These are phyloP conservation scores for Sporopachydermia cereana DNA, from an alignment of 1,139 yeast species.

Conservation along the genomic window DNA sequence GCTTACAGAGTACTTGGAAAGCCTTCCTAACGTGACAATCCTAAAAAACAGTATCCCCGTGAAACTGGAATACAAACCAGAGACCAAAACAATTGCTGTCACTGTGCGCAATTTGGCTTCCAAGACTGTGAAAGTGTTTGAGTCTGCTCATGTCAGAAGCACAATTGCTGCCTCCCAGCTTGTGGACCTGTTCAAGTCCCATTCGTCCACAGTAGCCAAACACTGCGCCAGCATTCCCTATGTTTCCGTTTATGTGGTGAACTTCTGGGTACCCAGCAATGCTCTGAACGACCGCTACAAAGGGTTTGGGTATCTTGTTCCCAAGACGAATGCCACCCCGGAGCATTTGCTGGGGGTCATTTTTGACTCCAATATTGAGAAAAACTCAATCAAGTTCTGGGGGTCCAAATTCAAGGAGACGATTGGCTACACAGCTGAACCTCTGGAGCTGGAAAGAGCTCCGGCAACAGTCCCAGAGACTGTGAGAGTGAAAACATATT, in stretches of 20 bases:
- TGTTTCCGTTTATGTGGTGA: constrained; percentile 47
- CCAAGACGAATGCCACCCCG: constrained; percentile 41
- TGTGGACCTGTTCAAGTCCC: constrained; percentile 15
- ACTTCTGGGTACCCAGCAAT: constrained; percentile 42
- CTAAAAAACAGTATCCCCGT: constrained; percentile 18
- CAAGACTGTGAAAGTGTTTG: neutral
- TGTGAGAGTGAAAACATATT: constrained; percentile 25
- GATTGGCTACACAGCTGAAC: constrained; percentile 17
- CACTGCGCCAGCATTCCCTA: constrained; percentile 29
- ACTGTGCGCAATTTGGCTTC: constrained; percentile 8
- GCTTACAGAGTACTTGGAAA: constrained; percentile 28
- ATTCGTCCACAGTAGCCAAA: constrained; percentile 15
- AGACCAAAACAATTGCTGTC: neutral
- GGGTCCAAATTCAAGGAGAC: neutral
- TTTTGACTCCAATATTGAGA: constrained; percentile 76
- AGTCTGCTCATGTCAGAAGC: constrained; percentile 11
- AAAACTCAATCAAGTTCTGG: constrained; percentile 28
- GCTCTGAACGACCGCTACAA: constrained; percentile 23
- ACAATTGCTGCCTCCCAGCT: constrained; percentile 13
- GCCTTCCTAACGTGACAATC: constrained; percentile 35
- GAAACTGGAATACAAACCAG: constrained; percentile 5
- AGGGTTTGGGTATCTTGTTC: constrained; percentile 88
- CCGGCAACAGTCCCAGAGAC: neutral
- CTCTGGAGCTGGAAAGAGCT: constrained; percentile 8
- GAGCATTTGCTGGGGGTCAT: constrained; percentile 72